phyloP scores from a whole-genome alignment of 176 grass and related monocot genomes.

The Carex cristatella region DNA sequence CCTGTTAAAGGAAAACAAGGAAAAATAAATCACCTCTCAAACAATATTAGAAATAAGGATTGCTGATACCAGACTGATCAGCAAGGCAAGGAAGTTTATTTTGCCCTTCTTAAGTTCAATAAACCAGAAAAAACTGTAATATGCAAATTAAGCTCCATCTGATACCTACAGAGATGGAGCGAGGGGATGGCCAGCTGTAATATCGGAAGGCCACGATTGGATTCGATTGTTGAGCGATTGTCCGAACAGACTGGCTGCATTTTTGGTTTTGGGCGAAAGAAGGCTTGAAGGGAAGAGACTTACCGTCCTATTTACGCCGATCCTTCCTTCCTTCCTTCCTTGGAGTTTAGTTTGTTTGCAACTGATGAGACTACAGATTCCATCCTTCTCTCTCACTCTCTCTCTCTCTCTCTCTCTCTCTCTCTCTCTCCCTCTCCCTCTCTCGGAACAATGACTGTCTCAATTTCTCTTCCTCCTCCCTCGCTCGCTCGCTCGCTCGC shows the following conservation, averaged over 20 bases:
- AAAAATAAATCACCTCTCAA: not conserved
- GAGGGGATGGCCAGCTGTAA: no score
- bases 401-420: not conserved
- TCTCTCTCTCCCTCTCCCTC: not conserved
- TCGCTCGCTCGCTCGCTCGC: not conserved
- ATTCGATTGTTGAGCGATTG: not conserved
- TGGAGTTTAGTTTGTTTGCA: no score
- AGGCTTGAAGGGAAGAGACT: not conserved
- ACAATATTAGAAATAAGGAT: not conserved
- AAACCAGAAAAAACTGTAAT: not conserved
- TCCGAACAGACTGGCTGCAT: not conserved
- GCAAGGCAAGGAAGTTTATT: not conserved
- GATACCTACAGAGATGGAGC: no score
- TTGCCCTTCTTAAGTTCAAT: not conserved
- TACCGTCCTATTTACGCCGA: not conserved
- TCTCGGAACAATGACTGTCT: not conserved
- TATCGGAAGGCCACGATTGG: not conserved
- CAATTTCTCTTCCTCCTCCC: not conserved
- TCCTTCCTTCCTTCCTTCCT: no score
- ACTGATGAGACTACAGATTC: not conserved
- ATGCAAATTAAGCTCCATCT: not conserved
- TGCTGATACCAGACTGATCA: not conserved
- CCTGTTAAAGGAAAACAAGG: not conserved
- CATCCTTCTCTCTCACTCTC: not conserved
- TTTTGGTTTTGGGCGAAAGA: not conserved